Evolutionary conservation across 1,139 yeast species (phyloP), one percentile per base, ranked within the genome.

Genomic region (Diutina neorugosa): DNA sequence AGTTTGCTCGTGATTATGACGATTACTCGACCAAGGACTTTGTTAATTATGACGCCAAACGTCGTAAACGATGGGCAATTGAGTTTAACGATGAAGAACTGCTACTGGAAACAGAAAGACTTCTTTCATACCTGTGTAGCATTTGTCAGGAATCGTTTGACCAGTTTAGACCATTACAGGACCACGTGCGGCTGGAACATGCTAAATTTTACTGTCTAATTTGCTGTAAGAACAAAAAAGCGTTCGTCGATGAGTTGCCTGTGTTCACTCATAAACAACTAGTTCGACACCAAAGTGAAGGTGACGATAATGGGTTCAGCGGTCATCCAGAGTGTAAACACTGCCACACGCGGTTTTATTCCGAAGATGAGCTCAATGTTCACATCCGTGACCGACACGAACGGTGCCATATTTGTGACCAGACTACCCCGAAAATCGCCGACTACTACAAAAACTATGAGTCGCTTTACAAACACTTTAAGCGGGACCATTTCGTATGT

Each of bases 291-390:
- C 86, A 84, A 63, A 66, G 75, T 5, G 75, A 72, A 47, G 97
- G 96, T 50, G 82, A 77, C 55, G 77, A 74, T 51, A 67, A 70
- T 19, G 97, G 97, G 2, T 91, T 91, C 65, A 73, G 69, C 11
- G 98, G 98, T 0, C 99, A 93, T 64, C 97, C 98, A 0, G 76
- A 77, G 59, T 93, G 99, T 73, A 81, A 80, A 59, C 88, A 88
- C 65, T 93, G 98, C 67, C 69, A 78, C 4, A 76, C 73, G 59
- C 69, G 96, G 55, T 91, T 88, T 64, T 93, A 93, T 64, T 89
- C 96, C 0, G 90, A 83, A 53, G 97, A 93, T 63, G 98, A 91
- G 64, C 73, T 90, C 60, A 82, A 80, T 61, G 68, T 83, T 44
- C 99, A 93, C 66, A 78, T 93, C 68, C 75, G 96, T 60, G 88